These are phyloP conservation scores for Annulohypoxylon bovei DNA, from an alignment of 495 filamentous ascomycete species.

Conservation along the genomic window DNA sequence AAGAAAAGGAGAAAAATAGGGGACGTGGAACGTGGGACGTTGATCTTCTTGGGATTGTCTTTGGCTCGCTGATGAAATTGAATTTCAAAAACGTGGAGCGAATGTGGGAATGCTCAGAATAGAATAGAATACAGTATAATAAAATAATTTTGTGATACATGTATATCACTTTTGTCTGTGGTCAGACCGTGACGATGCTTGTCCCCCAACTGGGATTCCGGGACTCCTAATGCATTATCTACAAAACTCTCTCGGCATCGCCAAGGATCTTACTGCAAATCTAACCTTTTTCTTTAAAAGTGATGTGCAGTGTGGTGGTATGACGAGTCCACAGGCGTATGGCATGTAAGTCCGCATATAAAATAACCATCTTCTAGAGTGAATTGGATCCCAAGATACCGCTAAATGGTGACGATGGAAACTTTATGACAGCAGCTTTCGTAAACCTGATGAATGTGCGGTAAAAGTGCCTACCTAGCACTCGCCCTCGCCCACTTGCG, in stretches of 20 bases:
- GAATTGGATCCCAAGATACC: conserved; percentile 10
- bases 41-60: conserved; percentile 32
- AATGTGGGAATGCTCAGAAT: conserved; percentile 31
- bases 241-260: conserved; percentile 37
- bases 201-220: conserved; percentile 18
- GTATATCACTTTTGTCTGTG: conserved; percentile 19
- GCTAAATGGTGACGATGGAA: conserved; percentile 27
- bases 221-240: conserved; percentile 38
- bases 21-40: conserved; percentile 20
- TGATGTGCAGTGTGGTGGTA: conserved; percentile 41
- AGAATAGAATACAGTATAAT: conserved; percentile 35
- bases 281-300: conserved; percentile 33
- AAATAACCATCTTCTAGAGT: conserved; percentile 30
- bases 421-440: conserved; percentile 24
- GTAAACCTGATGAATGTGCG: conserved; percentile 28
- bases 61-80: conserved; percentile 28
- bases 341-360: conserved; percentile 36
- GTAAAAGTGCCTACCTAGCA: background rate
- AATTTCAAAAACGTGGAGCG: conserved; percentile 40
- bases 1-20: conserved; percentile 22
- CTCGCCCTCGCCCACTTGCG: no score
- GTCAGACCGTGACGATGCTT: conserved; percentile 24
- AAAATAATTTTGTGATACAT: conserved; percentile 26
- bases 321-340: conserved; percentile 43
- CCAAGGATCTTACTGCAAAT: conserved; percentile 33